Conservation (phyloP, 2,329 filamentous ascomycete species). For the Ascochyta pisi region DNA sequence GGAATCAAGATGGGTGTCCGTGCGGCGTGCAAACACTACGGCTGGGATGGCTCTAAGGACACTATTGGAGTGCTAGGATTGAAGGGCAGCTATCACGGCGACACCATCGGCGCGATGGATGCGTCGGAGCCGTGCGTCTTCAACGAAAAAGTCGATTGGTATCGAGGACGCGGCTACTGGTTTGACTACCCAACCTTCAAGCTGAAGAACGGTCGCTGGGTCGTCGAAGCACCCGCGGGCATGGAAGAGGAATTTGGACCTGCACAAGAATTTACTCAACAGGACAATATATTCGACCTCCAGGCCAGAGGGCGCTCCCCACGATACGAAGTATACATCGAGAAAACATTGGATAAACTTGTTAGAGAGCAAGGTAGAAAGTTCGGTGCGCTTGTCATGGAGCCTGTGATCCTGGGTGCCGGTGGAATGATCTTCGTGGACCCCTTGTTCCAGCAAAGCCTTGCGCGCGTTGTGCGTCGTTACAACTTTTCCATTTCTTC, state of each 20-base stretch:
- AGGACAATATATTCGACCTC: conserved; percentile 47
- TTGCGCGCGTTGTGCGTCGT: conserved; percentile 71
- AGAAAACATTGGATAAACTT: conserved; percentile 60
- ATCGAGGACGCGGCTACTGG: conserved; percentile 79
- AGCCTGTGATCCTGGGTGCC: conserved; percentile 80
- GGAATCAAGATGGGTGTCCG: conserved; percentile 85
- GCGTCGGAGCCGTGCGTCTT: conserved; percentile 77
- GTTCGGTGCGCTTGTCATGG: conserved; percentile 80
- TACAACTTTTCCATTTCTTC: conserved; percentile 60
- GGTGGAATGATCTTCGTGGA: conserved; percentile 87
- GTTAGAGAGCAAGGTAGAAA: conserved; percentile 64
- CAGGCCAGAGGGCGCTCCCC: conserved; percentile 49
- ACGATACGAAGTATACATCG: conserved; percentile 68
- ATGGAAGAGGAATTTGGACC: conserved; percentile 57
- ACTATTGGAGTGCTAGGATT: conserved; percentile 74
- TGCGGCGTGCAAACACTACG: conserved; percentile 70
- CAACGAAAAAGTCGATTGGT: conserved; percentile 88
- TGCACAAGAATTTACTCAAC: conserved; percentile 41
- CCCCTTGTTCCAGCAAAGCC: conserved; percentile 77
- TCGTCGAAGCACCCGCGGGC: conserved; percentile 62
- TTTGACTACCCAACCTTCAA: conserved; percentile 78
- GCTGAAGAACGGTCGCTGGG: conserved; percentile 71
- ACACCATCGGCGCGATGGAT: conserved; percentile 90
- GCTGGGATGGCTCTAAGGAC: conserved; percentile 65
- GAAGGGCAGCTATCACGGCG: conserved; percentile 83